Evolutionary conservation across 495 filamentous ascomycete species (phyloP), one percentile per base, ranked within the genome.

Genomic region (Daldinia concentrica): DNA sequence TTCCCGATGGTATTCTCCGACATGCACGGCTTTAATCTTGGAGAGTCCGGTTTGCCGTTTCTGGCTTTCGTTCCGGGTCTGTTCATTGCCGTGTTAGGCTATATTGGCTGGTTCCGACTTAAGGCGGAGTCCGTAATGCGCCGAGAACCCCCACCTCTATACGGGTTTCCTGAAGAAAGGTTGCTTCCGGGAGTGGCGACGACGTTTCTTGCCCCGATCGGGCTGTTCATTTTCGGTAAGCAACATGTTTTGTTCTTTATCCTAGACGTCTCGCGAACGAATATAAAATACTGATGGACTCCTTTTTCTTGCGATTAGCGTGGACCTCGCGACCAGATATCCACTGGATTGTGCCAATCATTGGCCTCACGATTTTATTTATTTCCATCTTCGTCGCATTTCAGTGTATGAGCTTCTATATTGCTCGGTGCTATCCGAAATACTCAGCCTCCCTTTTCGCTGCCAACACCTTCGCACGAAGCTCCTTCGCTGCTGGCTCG

Each of bases 41-140:
- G 87, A 78, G 88, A 91, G 73, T 83, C 85, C 1, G 92, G 92
- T 2, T 78, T 91, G 11, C 87, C 88, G 24, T 94, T 94, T 74
- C 76, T 91, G 30, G 89, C 90, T n/a, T 78, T 93, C 11, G 83
- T 92, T 63, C 86, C 92, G 1, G 91, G 90, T 7, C 91, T 93
- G 85, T 63, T 91, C 3, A 65, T 87, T 60, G 91, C 86, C 4
- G 87, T 91, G 11, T 69, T 82, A 12, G 86, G 86, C 3, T 90
- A 93, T 79, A 89, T 89, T 0, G 62, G 91, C 26, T 93, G 90
- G 90, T 86, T 84, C 51, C 82, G 80, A 5, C 86, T 90, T 30
- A 90, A 91, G 74, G 67, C 66, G 17, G 86, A 86, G 29, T 81
- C 92, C 50, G 80, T 91, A 37, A 66, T 68, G 71, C 66, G 59